Evolutionary conservation across 1,284 basidiomycete species (phyloP).

Genomic region (Pseudozyma thailandica): DNA sequence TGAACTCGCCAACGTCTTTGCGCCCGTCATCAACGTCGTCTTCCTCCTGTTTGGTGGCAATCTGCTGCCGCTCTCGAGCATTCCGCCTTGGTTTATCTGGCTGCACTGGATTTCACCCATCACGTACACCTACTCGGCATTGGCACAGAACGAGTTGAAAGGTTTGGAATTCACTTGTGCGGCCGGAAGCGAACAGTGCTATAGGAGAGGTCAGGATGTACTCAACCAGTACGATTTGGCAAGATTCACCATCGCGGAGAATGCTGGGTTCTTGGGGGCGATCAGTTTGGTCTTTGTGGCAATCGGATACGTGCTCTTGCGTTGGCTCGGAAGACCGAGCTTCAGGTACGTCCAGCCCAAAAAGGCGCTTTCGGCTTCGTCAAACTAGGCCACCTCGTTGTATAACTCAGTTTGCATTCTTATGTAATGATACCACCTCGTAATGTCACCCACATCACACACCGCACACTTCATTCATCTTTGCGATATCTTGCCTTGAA

Average conservation of each 20-base stretch:
- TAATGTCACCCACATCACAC: too few species aligned
- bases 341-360: slow-evolving; percentile 42
- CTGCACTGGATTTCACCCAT: slow-evolving; percentile 54
- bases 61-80: slow-evolving; percentile 41
- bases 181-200: slow-evolving; percentile 41
- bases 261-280: slow-evolving; percentile 48
- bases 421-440: too few species aligned
- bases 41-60: slow-evolving; percentile 57
- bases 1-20: slow-evolving; percentile 53
- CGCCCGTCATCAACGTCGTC: slow-evolving; percentile 56
- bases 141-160: slow-evolving; percentile 52
- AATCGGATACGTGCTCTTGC: slow-evolving; percentile 39
- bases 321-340: slow-evolving; percentile 29
- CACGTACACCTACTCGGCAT: slow-evolving; percentile 52
- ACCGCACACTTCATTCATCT: too few species aligned
- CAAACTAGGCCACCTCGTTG: not conserved
- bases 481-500: too few species aligned
- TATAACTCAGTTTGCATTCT: too few species aligned
- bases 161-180: slow-evolving; percentile 33
- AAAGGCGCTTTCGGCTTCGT: slow-evolving; percentile 1
- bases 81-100: slow-evolving; percentile 56
- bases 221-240: slow-evolving; percentile 50
- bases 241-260: slow-evolving; percentile 51
- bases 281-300: slow-evolving; percentile 38
- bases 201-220: slow-evolving; percentile 47